A percentile compares a stretch with the other conserved stretches of the same genome.
Evolutionary conservation across 495 filamentous ascomycete species (phyloP).

Genomic region (Neurospora sp.): DNA sequence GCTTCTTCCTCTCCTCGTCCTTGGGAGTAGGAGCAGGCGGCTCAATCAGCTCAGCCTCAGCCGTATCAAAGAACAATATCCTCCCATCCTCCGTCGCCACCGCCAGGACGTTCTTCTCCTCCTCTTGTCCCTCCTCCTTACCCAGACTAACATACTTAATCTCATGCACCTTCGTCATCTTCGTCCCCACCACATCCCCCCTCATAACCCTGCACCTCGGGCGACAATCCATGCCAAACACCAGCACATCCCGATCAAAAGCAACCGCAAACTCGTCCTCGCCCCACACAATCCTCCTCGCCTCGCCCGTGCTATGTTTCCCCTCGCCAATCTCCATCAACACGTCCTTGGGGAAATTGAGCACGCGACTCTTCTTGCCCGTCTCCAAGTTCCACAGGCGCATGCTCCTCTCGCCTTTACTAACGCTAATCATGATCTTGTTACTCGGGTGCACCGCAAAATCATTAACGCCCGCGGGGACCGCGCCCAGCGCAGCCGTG

Average conservation of each 20-base stretch:
- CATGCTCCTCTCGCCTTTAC: constrained; percentile 81
- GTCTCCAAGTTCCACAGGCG: constrained; percentile 94
- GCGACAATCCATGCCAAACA: constrained; percentile 81
- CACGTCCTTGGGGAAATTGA: constrained; percentile 66
- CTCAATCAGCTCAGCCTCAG: constrained; percentile 4
- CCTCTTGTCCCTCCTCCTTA: constrained; percentile 24
- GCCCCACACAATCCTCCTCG: constrained; percentile 76
- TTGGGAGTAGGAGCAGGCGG: background rate
- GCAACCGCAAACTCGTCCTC: constrained; percentile 76
- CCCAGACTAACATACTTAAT: constrained; percentile 49
- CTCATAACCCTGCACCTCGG: constrained; percentile 57
- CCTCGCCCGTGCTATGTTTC: constrained; percentile 70
- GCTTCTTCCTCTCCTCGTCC: too few species aligned
- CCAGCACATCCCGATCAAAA: constrained; percentile 75
- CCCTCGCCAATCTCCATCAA: constrained; percentile 63
- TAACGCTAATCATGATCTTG: constrained; percentile 90
- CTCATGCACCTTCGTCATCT: constrained; percentile 71
- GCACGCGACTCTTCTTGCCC: constrained; percentile 84
- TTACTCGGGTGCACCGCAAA: constrained; percentile 92
- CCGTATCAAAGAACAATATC: constrained; percentile 59
- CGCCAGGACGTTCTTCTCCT: constrained; percentile 45
- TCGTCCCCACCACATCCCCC: constrained; percentile 30
- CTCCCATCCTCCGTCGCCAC: constrained; percentile 90
- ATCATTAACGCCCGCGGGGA: constrained; percentile 86
- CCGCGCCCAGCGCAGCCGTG: constrained; percentile 70